A percentile compares a stretch with the other conserved stretches of the same genome.
phyloP scores from a whole-genome alignment of 1,139 yeast species.

The Geotrichum siamense region DNA sequence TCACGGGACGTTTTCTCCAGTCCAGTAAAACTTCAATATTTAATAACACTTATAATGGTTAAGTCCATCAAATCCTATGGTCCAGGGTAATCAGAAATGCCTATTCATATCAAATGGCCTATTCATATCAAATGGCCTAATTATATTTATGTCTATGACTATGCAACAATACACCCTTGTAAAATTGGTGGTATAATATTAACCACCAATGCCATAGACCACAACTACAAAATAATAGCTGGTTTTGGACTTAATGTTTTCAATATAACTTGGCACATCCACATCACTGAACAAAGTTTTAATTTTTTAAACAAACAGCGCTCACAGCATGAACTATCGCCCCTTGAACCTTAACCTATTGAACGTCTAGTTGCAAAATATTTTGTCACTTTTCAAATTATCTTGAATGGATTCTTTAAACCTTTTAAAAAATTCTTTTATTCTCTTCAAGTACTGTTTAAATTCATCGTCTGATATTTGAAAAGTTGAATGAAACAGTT shows the following conservation, averaged over 20 bases:
- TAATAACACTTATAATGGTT: constrained; percentile 74
- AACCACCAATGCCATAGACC: constrained; percentile 58
- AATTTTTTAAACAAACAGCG: constrained; percentile 44
- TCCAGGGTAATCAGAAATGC: constrained; percentile 51
- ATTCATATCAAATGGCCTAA: constrained; percentile 99
- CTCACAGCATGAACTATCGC: constrained; percentile 27
- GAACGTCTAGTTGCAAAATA: constrained; percentile 68
- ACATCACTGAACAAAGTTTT: constrained; percentile 78
- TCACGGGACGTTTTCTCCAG: constrained; percentile 43
- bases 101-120: too few species aligned
- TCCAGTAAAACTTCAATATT: constrained; percentile 67
- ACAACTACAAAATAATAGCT: constrained; percentile 53
- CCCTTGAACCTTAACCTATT: constrained; percentile 35
- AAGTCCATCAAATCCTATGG: constrained; percentile 67
- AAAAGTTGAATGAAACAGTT: too few species aligned
- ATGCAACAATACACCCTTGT: constrained; percentile 46
- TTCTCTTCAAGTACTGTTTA: too few species aligned
- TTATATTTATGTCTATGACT: constrained; percentile 74
- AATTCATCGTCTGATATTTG: too few species aligned
- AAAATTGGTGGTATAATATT: constrained; percentile 83
- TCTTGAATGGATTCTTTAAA: constrained; percentile 56
- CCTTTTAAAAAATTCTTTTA: constrained; percentile 71
- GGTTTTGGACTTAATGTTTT: constrained; percentile 88
- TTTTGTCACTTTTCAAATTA: constrained; percentile 53
- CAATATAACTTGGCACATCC: constrained; percentile 72